A percentile compares a stretch with the other conserved stretches of the same genome.
Conservation (phyloP, 2,329 filamentous ascomycete genomes). For the Ambrosiella beaveri region DNA sequence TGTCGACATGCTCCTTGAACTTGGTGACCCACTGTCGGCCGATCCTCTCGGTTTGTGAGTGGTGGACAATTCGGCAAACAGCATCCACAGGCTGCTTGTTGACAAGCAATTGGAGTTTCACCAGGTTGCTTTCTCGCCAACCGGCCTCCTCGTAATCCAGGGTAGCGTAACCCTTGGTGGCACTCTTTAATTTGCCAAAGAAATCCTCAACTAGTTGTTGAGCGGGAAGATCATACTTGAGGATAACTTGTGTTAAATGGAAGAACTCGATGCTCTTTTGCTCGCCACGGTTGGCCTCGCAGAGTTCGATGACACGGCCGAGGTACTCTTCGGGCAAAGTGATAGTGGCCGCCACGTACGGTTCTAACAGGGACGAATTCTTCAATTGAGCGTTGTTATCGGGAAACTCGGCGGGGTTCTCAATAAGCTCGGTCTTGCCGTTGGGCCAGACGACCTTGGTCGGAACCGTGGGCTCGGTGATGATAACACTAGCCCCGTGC, state of each 20-base stretch:
- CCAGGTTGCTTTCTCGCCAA: constrained; percentile 62
- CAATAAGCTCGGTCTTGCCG: constrained; percentile 36
- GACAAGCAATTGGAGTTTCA: constrained; percentile 82
- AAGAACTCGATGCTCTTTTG: constrained; percentile 86
- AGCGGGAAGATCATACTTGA: constrained; percentile 80
- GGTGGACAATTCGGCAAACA: constrained; percentile 76
- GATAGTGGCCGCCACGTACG: constrained; percentile 59
- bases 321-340: constrained; percentile 89
- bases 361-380: constrained; percentile 31
- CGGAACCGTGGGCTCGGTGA: constrained; percentile 88
- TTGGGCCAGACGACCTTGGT: constrained; percentile 58
- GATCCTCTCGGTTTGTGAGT: constrained; percentile 61
- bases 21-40: constrained; percentile 82
- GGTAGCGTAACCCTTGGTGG: constrained; percentile 86
- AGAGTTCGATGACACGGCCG: constrained; percentile 86
- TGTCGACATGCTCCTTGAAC: constrained; percentile 91
- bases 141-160: constrained; percentile 94
- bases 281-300: constrained; percentile 72
- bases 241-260: constrained; percentile 76
- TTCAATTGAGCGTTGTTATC: constrained; percentile 22
- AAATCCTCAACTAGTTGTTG: constrained; percentile 89
- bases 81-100: constrained; percentile 91
- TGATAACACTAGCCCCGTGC: constrained; percentile 86
- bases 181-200: constrained; percentile 88
- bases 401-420: constrained; percentile 78